These are phyloP conservation scores for Westerdykella sp. DNA, from an alignment of 2,329 filamentous ascomycete species.

Conservation along the genomic window DNA sequence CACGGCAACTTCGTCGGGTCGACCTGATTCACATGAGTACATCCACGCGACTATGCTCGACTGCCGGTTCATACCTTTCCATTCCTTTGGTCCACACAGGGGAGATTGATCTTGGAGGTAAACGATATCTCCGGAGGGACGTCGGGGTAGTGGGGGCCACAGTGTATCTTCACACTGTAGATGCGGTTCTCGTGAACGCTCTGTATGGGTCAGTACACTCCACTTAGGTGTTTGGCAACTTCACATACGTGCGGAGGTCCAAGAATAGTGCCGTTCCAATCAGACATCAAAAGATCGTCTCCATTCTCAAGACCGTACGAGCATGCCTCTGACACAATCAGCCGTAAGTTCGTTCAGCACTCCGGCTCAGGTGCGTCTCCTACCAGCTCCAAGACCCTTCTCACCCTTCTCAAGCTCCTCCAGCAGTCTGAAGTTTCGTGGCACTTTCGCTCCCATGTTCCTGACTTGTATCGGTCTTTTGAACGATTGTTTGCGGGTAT, in stretches of 20 bases:
- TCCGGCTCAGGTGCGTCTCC: constrained; percentile 3
- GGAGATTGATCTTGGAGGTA: constrained; percentile 91
- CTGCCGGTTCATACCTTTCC: constrained; percentile 53
- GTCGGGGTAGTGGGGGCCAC: constrained; percentile 83
- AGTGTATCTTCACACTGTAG: constrained; percentile 96
- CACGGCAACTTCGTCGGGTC: constrained; percentile 79
- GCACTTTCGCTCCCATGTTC: constrained; percentile 66
- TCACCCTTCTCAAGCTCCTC: constrained; percentile 99
- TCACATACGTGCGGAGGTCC: constrained; percentile 84
- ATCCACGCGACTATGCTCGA: background rate
- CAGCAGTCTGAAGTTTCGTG: constrained; percentile 90
- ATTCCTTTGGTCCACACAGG: constrained; percentile 75
- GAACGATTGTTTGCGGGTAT: no score
- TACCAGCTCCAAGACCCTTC: constrained; percentile 89
- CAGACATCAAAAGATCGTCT: constrained; percentile 92
- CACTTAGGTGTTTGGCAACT: constrained; percentile 1
- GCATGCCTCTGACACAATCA: constrained; percentile 66
- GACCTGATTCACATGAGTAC: constrained; percentile 48
- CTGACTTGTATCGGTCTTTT: background rate
- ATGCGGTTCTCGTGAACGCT: constrained; percentile 98
- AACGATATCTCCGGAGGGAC: constrained; percentile 85
- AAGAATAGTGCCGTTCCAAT: constrained; percentile 98
- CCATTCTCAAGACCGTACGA: constrained; percentile 93
- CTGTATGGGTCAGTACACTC: constrained; percentile 39
- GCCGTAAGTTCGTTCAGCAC: background rate